A percentile compares a stretch with the other conserved stretches of the same genome.
phyloP scores from a whole-genome alignment of 345 rosid genomes.

The Microcos paniculata region DNA sequence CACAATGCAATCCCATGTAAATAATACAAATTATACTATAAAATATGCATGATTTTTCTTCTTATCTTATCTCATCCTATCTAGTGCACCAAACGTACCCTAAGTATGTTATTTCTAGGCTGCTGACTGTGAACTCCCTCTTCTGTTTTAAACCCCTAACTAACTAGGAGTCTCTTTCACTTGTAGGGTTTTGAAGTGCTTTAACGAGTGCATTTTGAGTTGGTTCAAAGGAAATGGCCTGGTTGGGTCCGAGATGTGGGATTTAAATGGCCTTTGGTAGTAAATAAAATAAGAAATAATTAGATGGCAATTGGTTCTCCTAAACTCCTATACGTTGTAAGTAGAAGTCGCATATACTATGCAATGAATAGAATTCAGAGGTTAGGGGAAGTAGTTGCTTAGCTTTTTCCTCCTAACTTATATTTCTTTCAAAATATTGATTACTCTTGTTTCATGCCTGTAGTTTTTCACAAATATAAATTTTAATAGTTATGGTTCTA shows the following conservation, averaged over 20 bases:
- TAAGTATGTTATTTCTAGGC: not conserved
- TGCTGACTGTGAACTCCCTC: not conserved
- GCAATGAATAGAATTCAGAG: not conserved
- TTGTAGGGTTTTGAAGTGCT: constrained; percentile 1
- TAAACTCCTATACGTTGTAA: not conserved
- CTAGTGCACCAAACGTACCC: not conserved
- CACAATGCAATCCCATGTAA: no score
- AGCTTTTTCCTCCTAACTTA: not conserved
- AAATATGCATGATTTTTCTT: no score
- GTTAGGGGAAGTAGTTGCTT: not conserved
- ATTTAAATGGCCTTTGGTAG: not conserved
- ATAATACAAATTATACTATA: no score
- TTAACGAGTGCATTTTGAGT: not conserved
- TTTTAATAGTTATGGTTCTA: not conserved
- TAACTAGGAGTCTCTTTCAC: not conserved
- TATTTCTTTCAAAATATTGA: not conserved
- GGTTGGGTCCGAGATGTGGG: not conserved
- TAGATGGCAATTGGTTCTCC: not conserved
- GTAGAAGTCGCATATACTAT: not conserved
- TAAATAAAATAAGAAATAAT: not conserved
- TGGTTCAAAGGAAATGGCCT: not conserved
- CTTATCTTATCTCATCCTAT: no score
- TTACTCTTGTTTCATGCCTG: not conserved
- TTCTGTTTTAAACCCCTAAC: not conserved
- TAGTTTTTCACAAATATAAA: not conserved